Evolutionary conservation across 495 filamentous ascomycete genomes (phyloP), one percentile per base, ranked within the genome.

Genomic region (Aspergillus hancockii): DNA sequence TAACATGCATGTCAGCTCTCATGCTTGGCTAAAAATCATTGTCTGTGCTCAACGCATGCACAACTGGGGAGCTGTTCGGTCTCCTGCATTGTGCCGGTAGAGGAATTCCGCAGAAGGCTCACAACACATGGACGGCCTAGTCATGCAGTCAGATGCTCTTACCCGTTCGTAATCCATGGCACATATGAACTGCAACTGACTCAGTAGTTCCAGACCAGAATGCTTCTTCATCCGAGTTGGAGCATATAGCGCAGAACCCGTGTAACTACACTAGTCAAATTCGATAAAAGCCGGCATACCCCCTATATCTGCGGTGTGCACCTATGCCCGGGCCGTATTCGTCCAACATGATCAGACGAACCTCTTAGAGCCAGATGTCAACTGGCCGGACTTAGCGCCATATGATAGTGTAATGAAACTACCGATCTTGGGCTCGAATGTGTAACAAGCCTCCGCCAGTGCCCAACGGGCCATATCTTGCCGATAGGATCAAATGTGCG

Each of bases 311-410:
- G 18, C 43, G 23, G 1, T 23, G 19, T 47, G 43, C 43, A 8
- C 19, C 8, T 47, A 47, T 19, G 12, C 43, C 43, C 43, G 43
- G 43, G 6, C 43, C 43, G 19, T 47, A 47, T 47, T 47, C 43
- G 43, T 47, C 43, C 43, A 19, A 47, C 43, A 47, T 14, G 6
- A 47, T 47, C 43, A 47, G 43, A 47, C 43, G 43, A 47, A 47
- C 43, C 43, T 47, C 25, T 47, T 47, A 2, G 16, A 47, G 43
- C 43, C 19, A 47, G 19, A 12, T 23, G 19, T 23, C 43, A 47
- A 23, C 43, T 47, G 43, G 21, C 19, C 21, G 43, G 43, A 23
- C 19, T 23, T 47, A 9, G 19, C 43, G 43, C 43, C 43, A 47
- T 19, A 47, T 47, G 43, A 47, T 47, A 47, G 43, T 47, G 8